Evolutionary conservation across 192 early-diverging fungal species (phyloP).

Genomic region (Rhizophlyctis rosea): DNA sequence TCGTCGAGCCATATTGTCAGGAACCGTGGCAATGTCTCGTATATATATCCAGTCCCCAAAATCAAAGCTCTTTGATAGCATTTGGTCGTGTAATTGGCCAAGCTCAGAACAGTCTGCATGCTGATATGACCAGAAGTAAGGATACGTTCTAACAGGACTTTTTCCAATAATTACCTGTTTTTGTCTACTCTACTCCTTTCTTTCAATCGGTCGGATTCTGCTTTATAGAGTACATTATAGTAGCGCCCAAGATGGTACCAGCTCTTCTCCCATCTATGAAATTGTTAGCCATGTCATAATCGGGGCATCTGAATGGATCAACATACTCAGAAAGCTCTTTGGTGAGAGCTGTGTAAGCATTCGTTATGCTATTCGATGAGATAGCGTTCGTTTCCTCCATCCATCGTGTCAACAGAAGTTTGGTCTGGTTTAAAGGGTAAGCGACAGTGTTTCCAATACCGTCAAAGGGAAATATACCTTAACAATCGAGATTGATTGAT

Average conservation of each 20-base stretch:
- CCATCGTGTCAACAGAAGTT: constrained; percentile 52
- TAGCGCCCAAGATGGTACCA: constrained; percentile 61
- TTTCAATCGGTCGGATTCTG: constrained; percentile 6
- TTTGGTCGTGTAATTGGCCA: constrained; percentile 37
- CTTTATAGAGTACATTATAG: constrained; percentile 56
- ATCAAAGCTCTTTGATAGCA: constrained; percentile 52
- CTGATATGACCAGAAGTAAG: no score
- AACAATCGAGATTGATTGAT: background rate
- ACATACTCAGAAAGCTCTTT: constrained; percentile 34
- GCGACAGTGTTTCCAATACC: background rate
- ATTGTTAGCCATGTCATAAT: constrained; percentile 4
- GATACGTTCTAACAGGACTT: no score
- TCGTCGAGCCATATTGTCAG: constrained; percentile 84
- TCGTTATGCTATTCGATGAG: constrained; percentile 37
- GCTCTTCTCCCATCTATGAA: constrained; percentile 64
- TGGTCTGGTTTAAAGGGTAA: constrained; percentile 28
- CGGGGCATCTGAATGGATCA: background rate
- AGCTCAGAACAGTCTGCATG: no score
- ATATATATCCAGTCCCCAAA: constrained; percentile 73
- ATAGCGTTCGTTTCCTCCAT: constrained; percentile 53
- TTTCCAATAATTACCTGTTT: no score
- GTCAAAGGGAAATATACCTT: background rate
- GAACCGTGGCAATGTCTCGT: constrained; percentile 79
- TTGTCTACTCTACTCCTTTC: no score
- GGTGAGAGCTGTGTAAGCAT: constrained; percentile 32